Evolutionary conservation across 176 grass and related monocot genomes (phyloP).

Genomic region (Raddia guianensis): DNA sequence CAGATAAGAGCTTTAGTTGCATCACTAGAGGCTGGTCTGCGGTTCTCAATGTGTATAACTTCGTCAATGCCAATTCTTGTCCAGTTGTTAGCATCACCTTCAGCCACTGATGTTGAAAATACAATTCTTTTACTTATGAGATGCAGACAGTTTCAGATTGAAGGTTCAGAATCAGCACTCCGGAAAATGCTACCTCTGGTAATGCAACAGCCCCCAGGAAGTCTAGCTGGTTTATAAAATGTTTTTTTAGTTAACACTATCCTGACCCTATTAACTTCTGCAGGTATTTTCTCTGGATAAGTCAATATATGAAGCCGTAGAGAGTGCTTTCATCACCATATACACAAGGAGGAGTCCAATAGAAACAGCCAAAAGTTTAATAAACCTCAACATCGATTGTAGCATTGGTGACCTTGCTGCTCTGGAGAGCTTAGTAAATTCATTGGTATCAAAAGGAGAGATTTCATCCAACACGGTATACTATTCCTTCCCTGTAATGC

Average conservation of each 20-base stretch:
- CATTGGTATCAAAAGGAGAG: slow-evolving; percentile 78
- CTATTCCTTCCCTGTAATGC: slow-evolving; percentile 31
- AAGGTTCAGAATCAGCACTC: slow-evolving; percentile 90
- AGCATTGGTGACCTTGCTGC: slow-evolving; percentile 90
- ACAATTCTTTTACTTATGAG: slow-evolving; percentile 95
- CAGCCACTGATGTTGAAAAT: slow-evolving; percentile 92
- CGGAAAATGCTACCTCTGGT: slow-evolving; percentile 94
- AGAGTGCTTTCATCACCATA: slow-evolving; percentile 87
- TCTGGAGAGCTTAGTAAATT: slow-evolving; percentile 81
- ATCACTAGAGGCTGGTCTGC: slow-evolving; percentile 90
- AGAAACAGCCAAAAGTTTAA: slow-evolving; percentile 88
- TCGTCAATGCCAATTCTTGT: slow-evolving; percentile 88
- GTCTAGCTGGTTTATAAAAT: slow-evolving; percentile 32
- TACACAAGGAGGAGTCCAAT: slow-evolving; percentile 73
- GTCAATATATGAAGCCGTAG: slow-evolving; percentile 95
- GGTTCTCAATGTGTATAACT: slow-evolving; percentile 77
- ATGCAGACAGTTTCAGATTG: slow-evolving; percentile 95
- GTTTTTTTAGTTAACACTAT: slow-evolving; percentile 10
- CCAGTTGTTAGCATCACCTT: slow-evolving; percentile 86
- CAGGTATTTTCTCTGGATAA: slow-evolving; percentile 99
- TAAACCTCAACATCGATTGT: slow-evolving; percentile 65
- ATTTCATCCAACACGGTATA: slow-evolving; percentile 79
- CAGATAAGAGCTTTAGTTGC: slow-evolving; percentile 95
- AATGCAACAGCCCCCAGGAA: slow-evolving; percentile 6
- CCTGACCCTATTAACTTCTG: slow-evolving; percentile 31